Conservation (phyloP, 2,329 filamentous ascomycete genomes). For the Hirsutella thompsonii region DNA sequence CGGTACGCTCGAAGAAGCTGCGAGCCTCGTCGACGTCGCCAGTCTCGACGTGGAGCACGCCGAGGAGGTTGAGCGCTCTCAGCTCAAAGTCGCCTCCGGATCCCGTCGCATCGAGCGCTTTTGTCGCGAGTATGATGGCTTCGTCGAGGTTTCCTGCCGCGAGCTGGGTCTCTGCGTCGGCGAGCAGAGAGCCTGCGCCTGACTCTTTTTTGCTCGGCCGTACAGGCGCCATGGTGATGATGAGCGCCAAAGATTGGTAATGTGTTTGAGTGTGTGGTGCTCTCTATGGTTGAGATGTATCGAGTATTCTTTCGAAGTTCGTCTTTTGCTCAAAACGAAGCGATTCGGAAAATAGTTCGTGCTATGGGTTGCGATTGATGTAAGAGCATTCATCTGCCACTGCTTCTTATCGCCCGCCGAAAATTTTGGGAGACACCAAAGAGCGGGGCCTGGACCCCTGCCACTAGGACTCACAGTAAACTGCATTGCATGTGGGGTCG, state of each 20-base stretch:
- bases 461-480: too few species aligned
- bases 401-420: not conserved
- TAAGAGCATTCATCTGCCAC: not conserved
- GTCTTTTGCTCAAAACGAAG: too few species aligned
- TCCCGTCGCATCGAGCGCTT: constrained; percentile 30
- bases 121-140: constrained; percentile 24
- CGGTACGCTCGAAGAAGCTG: constrained; percentile 58
- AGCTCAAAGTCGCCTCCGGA: constrained; percentile 38
- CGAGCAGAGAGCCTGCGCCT: constrained; percentile 17
- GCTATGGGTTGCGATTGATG: too few species aligned
- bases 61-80: constrained; percentile 61
- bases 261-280: too few species aligned
- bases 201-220: constrained; percentile 22
- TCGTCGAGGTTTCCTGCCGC: constrained; percentile 28
- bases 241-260: too few species aligned
- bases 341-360: too few species aligned
- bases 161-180: constrained; percentile 27
- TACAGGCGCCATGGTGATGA: constrained; percentile 25
- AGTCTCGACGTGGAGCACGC: constrained; percentile 69
- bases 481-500: too few species aligned
- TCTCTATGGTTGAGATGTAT: too few species aligned
- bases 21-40: constrained; percentile 70
- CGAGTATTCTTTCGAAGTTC: too few species aligned
- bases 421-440: not conserved
- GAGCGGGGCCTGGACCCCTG: too few species aligned